Evolutionary conservation across 805 yeast genomes (phyloP).

Genomic region (Yamadazyma nakazawae): DNA sequence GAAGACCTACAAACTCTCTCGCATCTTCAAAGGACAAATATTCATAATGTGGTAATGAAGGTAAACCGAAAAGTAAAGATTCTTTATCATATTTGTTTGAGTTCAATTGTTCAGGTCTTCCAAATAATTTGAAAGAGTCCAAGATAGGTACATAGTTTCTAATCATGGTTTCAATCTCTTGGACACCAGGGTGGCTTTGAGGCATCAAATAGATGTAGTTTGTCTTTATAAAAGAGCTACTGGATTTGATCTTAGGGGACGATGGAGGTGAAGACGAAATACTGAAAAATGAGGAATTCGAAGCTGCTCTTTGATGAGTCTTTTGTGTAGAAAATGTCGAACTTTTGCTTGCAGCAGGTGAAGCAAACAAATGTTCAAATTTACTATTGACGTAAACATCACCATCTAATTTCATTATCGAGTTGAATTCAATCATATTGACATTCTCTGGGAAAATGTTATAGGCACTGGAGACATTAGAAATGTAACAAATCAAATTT

Average conservation of each 20-base stretch:
- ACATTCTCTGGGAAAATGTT: conserved; percentile 60
- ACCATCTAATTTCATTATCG: conserved; percentile 55
- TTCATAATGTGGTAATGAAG: conserved; percentile 66
- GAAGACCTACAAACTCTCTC: conserved; percentile 19
- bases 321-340: neutral
- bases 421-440: conserved; percentile 53
- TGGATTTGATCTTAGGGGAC: conserved; percentile 19
- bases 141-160: conserved; percentile 65
- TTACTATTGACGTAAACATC: conserved; percentile 47
- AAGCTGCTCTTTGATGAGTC: conserved; percentile 12
- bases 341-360: neutral
- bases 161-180: conserved; percentile 69
- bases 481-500: conserved; percentile 48
- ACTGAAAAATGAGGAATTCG: conserved; percentile 17
- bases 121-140: conserved; percentile 69
- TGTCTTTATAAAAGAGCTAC: conserved; percentile 18
- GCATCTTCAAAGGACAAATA: conserved; percentile 42
- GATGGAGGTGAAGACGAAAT: conserved; percentile 15
- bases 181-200: conserved; percentile 66
- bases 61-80: conserved; percentile 71
- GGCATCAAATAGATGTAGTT: conserved; percentile 66
- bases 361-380: conserved; percentile 30
- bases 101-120: conserved; percentile 68
- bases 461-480: conserved; percentile 42
- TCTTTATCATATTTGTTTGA: conserved; percentile 67